These are phyloP conservation scores for Fusarium sp. DNA, from an alignment of 2,329 filamentous ascomycete species.

Conservation along the genomic window DNA sequence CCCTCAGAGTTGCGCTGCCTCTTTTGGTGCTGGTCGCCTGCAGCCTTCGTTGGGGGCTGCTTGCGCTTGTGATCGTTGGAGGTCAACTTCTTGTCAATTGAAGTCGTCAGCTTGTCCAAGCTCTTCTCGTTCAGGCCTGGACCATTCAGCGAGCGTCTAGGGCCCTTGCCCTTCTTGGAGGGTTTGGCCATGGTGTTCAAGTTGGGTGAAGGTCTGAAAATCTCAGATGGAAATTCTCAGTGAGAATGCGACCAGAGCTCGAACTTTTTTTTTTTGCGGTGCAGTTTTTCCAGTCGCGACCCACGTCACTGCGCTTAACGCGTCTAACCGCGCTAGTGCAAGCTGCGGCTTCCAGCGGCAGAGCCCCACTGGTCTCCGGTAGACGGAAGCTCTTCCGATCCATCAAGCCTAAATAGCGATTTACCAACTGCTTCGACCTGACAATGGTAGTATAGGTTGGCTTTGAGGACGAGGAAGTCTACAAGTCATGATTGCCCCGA, in stretches of 20 bases:
- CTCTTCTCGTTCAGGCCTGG: constrained; percentile 61
- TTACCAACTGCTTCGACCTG: not conserved
- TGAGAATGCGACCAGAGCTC: constrained; percentile 19
- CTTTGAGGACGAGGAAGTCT: not conserved
- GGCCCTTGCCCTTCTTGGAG: constrained; percentile 53
- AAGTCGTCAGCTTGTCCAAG: constrained; percentile 65
- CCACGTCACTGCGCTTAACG: constrained; percentile 38
- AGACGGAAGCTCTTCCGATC: constrained; percentile 16
- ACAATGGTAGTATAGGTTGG: constrained; percentile 4
- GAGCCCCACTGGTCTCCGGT: constrained; percentile 16
- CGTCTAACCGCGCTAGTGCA: constrained; percentile 27
- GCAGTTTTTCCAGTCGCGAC: constrained; percentile 28
- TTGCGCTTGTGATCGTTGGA: constrained; percentile 59
- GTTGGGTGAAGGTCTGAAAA: constrained; percentile 25
- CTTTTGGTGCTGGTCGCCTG: constrained; percentile 51
- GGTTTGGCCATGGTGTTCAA: constrained; percentile 49
- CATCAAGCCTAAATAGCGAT: constrained; percentile 10
- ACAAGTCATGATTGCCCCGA: constrained; percentile 32
- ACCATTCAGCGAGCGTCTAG: constrained; percentile 37
- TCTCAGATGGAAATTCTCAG: constrained; percentile 35
- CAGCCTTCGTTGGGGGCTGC: constrained; percentile 52
- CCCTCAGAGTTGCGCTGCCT: constrained; percentile 52
- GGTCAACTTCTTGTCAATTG: constrained; percentile 66
- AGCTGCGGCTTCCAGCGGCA: not conserved
- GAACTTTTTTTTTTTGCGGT: constrained; percentile 43